Base-by-base conservation (phyloP, 768 basidiomycete species). In the Mrakia blollopis region DNA sequence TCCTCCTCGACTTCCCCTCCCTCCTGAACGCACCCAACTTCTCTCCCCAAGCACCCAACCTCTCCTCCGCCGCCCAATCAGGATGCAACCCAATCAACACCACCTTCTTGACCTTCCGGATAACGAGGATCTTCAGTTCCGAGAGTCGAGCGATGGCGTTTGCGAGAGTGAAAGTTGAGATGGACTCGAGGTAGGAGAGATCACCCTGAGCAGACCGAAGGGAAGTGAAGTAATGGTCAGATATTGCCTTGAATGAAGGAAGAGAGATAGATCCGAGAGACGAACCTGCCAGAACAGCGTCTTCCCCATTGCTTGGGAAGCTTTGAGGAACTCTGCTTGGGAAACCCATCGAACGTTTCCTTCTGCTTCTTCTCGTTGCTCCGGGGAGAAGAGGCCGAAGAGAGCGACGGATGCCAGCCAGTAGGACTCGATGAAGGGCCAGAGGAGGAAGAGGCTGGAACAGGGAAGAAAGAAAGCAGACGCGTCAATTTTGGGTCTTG, bases 51-150 rank as follows among this genome's bases (percentile, higher is more conserved):
- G 76, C 71, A 75, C 79, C 79, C 52, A 81, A 71, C 44, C 57
- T 71, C 1, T 80, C 80, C 16, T 47, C 37, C 13, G 77, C 79
- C 0, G 79, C 77, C 79, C 79, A 81, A 6, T 79, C 78, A 0
- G 80, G 80, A 30, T 80, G 76, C 0, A 81, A 78, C 35, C 77
- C 80, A 67, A 81, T 77, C n/a, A 81, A 75, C 21, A 77, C 76
- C 2, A 73, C 32, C 41, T 81, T 81, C 60, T 74, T 71, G 30
- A 57, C 52, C 28, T 73, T 74, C n/a, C 47, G 14, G 11, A 75
- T 63, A 4, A 80, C 74, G 72, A 80, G 70, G 67, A 81, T 60
- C 50, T 78, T 78, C 16, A 80, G 74, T 39, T 80, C 79, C 52
- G 77, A 67, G 57, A 80, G 67, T 8, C 80, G 79, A 25, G 78